Conservation (phyloP, 2,329 filamentous ascomycete genomes). For the Clonostachys rhizophaga region DNA sequence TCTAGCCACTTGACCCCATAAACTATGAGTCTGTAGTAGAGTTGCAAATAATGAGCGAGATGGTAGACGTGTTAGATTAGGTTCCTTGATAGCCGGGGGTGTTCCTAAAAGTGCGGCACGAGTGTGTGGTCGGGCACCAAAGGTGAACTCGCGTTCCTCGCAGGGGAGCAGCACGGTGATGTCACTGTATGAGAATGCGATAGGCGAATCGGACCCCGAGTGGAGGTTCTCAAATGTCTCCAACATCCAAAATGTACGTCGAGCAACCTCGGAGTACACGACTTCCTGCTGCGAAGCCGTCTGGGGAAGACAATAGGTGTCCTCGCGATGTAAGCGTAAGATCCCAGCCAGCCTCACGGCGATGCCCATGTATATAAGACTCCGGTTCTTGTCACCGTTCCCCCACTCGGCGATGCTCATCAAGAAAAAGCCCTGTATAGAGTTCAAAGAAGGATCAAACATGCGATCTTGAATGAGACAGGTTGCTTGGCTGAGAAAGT, state of each 20-base stretch:
- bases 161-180: slow-evolving; percentile 28
- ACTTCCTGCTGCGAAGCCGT: slow-evolving; percentile 17
- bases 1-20: slow-evolving; percentile 28
- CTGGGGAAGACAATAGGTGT: slow-evolving; percentile 19
- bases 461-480: slow-evolving; percentile 16
- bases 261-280: slow-evolving; percentile 21
- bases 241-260: slow-evolving; percentile 30
- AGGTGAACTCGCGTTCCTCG: slow-evolving; percentile 28
- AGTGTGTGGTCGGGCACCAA: slow-evolving; percentile 17
- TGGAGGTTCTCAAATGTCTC: slow-evolving; percentile 28
- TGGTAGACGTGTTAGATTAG: not conserved
- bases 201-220: slow-evolving; percentile 22
- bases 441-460: slow-evolving; percentile 18
- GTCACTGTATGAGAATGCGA: slow-evolving; percentile 22
- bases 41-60: slow-evolving; percentile 25
- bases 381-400: slow-evolving; percentile 20
- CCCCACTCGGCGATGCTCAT: slow-evolving; percentile 24
- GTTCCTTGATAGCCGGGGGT: slow-evolving; percentile 11
- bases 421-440: slow-evolving; percentile 22
- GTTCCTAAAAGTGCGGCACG: slow-evolving; percentile 24
- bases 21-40: slow-evolving; percentile 25
- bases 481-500: slow-evolving; percentile 15
- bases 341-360: slow-evolving; percentile 26
- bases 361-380: slow-evolving; percentile 31
- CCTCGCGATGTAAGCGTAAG: slow-evolving; percentile 26